Evolutionary conservation across 768 basidiomycete species (phyloP), one percentile per base, ranked within the genome.

Genomic region (Pisolithus sp.): DNA sequence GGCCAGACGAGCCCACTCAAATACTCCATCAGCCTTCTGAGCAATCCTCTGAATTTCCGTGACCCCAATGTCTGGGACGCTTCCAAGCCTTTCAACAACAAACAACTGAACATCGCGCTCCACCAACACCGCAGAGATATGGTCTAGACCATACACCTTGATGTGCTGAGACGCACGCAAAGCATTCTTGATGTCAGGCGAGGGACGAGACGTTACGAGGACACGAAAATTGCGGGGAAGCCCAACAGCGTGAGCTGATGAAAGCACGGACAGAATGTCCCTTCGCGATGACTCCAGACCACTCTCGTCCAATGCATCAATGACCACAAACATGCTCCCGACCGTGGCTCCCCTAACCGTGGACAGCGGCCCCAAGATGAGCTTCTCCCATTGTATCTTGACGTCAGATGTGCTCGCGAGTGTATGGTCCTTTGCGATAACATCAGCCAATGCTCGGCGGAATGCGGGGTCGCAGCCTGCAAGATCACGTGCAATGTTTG

Each of bases 261-360:
- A 20, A 26, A 57, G 44, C 24, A 53, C 36, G 4, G 31, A 5
- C 9, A 68, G 57, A 36, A 66, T 53, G 4, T 30, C 21, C 5
- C 37, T 43, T 12, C 57, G 56, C 20, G 52, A 28, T 1, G 28
- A 17, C 3, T 17, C 31, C 15, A 43, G 23, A 5, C 51, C 53
- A 28, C 53, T 58, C 42, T 56, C 59, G 31, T 62, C 59, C 20
- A 64, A 37, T 6, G 49, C 66, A 26, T 68, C 66, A 40, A 66
- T 62, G 40, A 66, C 36, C 9, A 64, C 53, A 17, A 64, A 45
- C 12, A 67, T 54, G 39, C 57, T 67, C 7, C 57, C 57, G 41
- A 58, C 37, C 17, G 52, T 42, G 9, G 48, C 50, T 7, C 38
- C 48, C 24, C 18, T 7, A 5, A 53, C 49, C 30, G 24, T 20